A percentile compares a stretch with the other conserved stretches of the same genome.
These are phyloP conservation scores for Samsoniella hepiali DNA, from an alignment of 2,329 filamentous ascomycete species.

Conservation along the genomic window DNA sequence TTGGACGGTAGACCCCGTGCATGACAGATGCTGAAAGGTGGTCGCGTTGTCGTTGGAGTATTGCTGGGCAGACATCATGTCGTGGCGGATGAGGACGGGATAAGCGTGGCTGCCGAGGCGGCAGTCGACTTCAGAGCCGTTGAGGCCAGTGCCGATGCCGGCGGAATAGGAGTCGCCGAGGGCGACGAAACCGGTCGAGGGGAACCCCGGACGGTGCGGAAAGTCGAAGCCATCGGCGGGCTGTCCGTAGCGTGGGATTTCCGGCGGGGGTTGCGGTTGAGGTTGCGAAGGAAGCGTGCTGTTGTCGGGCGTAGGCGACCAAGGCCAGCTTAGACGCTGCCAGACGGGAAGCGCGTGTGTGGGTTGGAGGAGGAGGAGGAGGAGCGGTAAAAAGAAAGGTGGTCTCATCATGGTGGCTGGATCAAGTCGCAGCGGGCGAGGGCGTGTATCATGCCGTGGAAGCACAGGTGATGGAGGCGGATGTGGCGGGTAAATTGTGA, in stretches of 20 bases:
- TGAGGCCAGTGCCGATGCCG: conserved; percentile 44
- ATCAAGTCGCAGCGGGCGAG: conserved; percentile 1
- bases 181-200: conserved; percentile 37
- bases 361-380: not conserved
- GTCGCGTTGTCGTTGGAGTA: conserved; percentile 24
- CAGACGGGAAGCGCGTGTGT: conserved; percentile 4
- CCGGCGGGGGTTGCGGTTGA: not conserved
- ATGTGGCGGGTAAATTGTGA: not conserved
- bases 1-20: conserved; percentile 42
- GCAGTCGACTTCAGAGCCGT: conserved; percentile 40
- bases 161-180: conserved; percentile 48
- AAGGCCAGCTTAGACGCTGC: conserved; percentile 13
- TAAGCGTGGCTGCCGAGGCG: conserved; percentile 42
- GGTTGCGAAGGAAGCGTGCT: not conserved
- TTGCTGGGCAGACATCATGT: conserved; percentile 29
- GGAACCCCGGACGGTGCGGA: conserved; percentile 19
- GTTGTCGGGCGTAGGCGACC: not conserved
- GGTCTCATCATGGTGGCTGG: conserved; percentile 1
- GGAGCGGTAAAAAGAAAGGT: not conserved
- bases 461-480: not conserved
- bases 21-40: conserved; percentile 45
- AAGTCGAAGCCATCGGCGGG: conserved; percentile 16
- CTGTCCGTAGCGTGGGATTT: not conserved
- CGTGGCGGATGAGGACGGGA: conserved; percentile 37
- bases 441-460: not conserved